A percentile compares a stretch with the other conserved stretches of the same genome.
These are phyloP conservation scores for Malus orientalis DNA, from an alignment of 306 rosid genomes.

Conservation along the genomic window DNA sequence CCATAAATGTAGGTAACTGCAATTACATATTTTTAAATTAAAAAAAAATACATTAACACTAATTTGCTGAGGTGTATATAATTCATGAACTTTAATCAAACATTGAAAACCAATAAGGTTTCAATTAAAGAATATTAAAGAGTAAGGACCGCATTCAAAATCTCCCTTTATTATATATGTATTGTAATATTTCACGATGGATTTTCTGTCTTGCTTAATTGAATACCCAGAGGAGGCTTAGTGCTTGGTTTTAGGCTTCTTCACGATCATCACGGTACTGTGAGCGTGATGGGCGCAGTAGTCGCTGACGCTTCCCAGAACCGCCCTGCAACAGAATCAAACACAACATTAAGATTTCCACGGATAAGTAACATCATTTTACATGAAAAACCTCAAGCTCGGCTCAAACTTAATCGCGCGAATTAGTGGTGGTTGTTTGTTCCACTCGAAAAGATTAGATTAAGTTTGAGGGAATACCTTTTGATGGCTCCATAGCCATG, in stretches of 20 bases:
- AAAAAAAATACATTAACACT: too few species aligned
- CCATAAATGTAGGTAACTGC: too few species aligned
- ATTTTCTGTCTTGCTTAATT: not conserved
- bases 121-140: too few species aligned
- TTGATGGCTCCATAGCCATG: conserved; percentile 66
- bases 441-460: not conserved
- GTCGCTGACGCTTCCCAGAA: conserved; percentile 18
- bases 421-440: not conserved
- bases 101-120: too few species aligned
- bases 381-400: not conserved
- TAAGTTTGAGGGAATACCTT: not conserved
- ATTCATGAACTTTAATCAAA: too few species aligned
- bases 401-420: not conserved
- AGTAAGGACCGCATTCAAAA: too few species aligned
- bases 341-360: not conserved
- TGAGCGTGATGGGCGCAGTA: conserved; percentile 14
- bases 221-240: not conserved
- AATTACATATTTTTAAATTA: too few species aligned
- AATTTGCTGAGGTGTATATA: too few species aligned
- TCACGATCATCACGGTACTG: conserved; percentile 19
- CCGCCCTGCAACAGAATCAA: conserved; percentile 11
- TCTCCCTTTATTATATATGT: too few species aligned
- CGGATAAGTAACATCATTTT: not conserved
- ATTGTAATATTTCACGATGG: not conserved
- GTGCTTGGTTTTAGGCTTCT: conserved; percentile 10